Evolutionary conservation across 139 green algal genomes (phyloP).

Genomic region (Coccomyxa sp.): DNA sequence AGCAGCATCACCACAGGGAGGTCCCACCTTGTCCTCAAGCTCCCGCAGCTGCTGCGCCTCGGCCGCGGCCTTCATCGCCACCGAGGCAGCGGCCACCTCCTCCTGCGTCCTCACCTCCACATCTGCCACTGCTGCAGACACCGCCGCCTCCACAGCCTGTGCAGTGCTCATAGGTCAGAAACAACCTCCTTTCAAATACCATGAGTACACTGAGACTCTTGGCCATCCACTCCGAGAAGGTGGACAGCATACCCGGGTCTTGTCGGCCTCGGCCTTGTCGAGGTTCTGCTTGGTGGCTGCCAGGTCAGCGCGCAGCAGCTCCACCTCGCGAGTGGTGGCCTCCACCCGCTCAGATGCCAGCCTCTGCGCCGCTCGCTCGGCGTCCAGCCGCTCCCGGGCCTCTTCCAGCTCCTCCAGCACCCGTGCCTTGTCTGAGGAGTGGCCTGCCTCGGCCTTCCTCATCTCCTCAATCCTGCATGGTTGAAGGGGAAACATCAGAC

Average conservation of each 20-base stretch:
- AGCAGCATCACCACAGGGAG: too few relatives aligned
- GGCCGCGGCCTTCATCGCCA: constrained; percentile 15
- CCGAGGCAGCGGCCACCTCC: constrained; percentile 7
- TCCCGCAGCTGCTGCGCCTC: constrained; percentile 23
- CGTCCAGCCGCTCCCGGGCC: constrained; percentile 17
- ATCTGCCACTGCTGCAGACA: constrained; percentile 22
- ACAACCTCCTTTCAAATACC: not conserved
- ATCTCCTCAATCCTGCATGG: constrained; percentile 34
- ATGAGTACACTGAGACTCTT: too few relatives aligned
- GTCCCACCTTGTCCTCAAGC: constrained; percentile 24
- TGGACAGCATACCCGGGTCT: constrained; percentile 14
- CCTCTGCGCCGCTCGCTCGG: not conserved
- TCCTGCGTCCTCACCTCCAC: constrained; percentile 1
- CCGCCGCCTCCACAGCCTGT: constrained; percentile 25
- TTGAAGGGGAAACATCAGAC: too few relatives aligned
- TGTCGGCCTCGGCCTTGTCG: constrained; percentile 25
- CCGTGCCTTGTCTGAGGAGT: constrained; percentile 31
- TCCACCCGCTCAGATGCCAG: constrained; percentile 29
- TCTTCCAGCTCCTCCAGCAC: constrained; percentile 24
- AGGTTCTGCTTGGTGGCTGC: constrained; percentile 18
- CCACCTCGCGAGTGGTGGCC: constrained; percentile 40
- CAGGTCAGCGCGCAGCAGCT: constrained; percentile 54
- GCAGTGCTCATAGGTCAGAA: not conserved
- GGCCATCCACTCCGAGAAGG: too few relatives aligned
- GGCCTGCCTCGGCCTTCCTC: constrained; percentile 33